These are phyloP conservation scores for Hyphodiscus sp. DNA, from an alignment of 2,329 filamentous ascomycete species.

Conservation along the genomic window DNA sequence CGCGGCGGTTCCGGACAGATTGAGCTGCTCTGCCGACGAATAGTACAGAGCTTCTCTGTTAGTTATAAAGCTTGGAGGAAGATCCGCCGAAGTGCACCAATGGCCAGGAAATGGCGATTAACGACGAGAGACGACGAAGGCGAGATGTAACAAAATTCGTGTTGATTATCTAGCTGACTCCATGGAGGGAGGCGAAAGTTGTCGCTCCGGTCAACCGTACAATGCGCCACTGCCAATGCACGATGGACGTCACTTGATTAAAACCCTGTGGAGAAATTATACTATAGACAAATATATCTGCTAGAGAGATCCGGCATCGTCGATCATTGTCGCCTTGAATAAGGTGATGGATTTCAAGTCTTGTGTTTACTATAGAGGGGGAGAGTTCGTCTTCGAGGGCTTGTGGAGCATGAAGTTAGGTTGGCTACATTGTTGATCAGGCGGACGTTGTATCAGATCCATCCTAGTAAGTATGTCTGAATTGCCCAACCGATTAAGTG, in stretches of 20 bases:
- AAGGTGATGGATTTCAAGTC: no score
- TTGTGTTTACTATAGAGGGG: no score
- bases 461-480: background rate
- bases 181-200: background rate
- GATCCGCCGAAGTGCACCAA: background rate
- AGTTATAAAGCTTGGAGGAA: background rate
- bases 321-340: no score
- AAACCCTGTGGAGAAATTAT: background rate
- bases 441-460: constrained; percentile 9
- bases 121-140: background rate
- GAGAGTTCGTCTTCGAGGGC: no score
- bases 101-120: background rate
- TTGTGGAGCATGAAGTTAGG: background rate
- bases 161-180: background rate
- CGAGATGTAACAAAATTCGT: background rate
- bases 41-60: background rate
- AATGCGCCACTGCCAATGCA: background rate
- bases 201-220: background rate
- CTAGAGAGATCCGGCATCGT: no score
- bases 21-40: background rate
- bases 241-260: background rate
- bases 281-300: background rate
- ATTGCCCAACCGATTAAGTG: background rate
- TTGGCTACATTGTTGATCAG: constrained; percentile 5
- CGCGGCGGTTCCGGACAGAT: constrained; percentile 7